Percentiles rank a stretch among this genome's conserved stretches.
Evolutionary conservation across 108 stramenopile genomes (phyloP).

Genomic region (Discostella pseudostelligera): DNA sequence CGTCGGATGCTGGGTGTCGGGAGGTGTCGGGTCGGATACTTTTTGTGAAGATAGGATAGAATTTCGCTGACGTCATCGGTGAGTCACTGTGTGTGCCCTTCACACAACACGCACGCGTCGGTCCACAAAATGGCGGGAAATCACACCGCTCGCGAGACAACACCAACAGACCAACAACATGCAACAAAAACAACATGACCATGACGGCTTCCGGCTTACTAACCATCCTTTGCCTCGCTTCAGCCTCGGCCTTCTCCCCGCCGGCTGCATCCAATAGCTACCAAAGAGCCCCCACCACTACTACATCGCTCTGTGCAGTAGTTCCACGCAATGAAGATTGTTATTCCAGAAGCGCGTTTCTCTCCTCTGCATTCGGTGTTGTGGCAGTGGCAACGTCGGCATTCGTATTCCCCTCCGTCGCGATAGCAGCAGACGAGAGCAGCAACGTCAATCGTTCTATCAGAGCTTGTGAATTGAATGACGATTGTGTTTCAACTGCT

Average conservation of each 20-base stretch:
- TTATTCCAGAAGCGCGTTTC: constrained; percentile 5
- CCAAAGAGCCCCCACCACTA: background rate
- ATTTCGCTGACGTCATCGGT: no score
- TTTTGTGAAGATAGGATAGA: no score
- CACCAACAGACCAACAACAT: no score
- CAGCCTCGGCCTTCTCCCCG: constrained; percentile 1
- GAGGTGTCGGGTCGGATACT: no score
- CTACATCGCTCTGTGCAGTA: background rate
- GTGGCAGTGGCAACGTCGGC: background rate
- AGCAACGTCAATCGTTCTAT: background rate
- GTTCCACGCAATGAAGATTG: background rate
- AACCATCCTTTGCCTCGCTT: constrained; percentile 4
- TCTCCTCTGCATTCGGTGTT: background rate
- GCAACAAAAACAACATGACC: background rate
- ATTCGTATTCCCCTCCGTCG: background rate
- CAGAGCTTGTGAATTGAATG: background rate
- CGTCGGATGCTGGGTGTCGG: no score
- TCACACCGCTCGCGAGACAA: no score
- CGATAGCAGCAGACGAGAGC: background rate
- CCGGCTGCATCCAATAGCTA: background rate
- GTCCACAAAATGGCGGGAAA: background rate
- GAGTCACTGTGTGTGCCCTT: no score
- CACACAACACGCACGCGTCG: no score
- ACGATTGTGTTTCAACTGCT: constrained; percentile 10
- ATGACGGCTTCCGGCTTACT: background rate